phyloP scores from a whole-genome alignment of 345 rosid species.

The Aurinia saxatilis region DNA sequence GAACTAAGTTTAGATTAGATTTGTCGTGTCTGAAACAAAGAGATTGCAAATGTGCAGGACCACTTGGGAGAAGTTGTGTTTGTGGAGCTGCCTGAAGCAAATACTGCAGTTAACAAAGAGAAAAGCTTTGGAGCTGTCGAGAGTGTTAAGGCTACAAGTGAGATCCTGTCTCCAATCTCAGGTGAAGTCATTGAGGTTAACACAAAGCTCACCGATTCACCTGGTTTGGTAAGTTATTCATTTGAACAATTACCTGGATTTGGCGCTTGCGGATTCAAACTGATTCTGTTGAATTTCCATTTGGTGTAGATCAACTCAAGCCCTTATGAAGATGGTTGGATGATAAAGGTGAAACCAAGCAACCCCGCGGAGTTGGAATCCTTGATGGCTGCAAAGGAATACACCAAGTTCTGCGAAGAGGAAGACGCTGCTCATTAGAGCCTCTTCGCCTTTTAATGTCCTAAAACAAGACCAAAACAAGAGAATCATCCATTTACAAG shows the following conservation, averaged over 20 bases:
- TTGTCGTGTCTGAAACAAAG: too few relatives aligned
- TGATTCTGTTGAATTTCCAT: neutral
- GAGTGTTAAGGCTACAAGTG: constrained; percentile 96
- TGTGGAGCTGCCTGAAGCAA: constrained; percentile 73
- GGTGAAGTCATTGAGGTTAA: constrained; percentile 83
- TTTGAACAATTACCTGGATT: neutral
- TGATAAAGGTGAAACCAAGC: constrained; percentile 92
- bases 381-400: constrained; percentile 71
- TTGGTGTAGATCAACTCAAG: constrained; percentile 46
- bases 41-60: constrained; percentile 42
- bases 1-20: neutral
- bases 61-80: constrained; percentile 97
- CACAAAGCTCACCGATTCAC: constrained; percentile 57
- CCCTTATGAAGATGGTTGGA: constrained; percentile 92
- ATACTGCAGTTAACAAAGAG: constrained; percentile 45
- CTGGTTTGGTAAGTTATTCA: constrained; percentile 52
- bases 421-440: constrained; percentile 86
- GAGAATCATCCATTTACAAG: too few relatives aligned
- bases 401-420: constrained; percentile 86
- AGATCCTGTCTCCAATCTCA: constrained; percentile 76
- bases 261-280: neutral
- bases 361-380: constrained; percentile 65
- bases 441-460: neutral
- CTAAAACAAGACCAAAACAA: constrained; percentile 11
- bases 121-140: constrained; percentile 84